These are phyloP conservation scores for Stachybotrys echinatus DNA, from an alignment of 2,329 filamentous ascomycete species.

Conservation along the genomic window DNA sequence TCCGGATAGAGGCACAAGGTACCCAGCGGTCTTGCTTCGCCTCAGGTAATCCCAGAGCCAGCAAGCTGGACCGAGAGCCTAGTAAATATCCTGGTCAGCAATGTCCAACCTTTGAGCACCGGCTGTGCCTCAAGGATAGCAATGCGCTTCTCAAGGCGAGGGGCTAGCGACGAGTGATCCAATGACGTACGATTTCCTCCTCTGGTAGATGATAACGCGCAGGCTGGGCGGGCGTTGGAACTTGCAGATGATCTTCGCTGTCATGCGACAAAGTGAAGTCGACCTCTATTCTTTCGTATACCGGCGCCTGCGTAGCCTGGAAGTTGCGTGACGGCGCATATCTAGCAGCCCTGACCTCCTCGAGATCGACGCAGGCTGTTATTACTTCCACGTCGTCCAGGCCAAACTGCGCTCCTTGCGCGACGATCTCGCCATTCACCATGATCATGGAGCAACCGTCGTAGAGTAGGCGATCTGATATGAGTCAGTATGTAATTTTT, in stretches of 20 bases:
- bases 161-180: too few species aligned
- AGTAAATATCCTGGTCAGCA: constrained; percentile 12
- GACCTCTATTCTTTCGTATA: constrained; percentile 22
- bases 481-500: too few species aligned
- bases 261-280: too few species aligned
- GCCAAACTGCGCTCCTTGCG: constrained; percentile 59
- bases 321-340: constrained; percentile 49
- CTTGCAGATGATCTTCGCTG: too few species aligned
- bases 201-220: not conserved
- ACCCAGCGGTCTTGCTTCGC: constrained; percentile 41
- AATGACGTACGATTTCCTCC: not conserved
- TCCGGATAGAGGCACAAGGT: constrained; percentile 15
- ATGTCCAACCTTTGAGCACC: too few species aligned
- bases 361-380: constrained; percentile 62
- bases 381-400: constrained; percentile 62
- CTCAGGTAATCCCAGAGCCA: constrained; percentile 52
- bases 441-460: constrained; percentile 61
- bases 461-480: too few species aligned
- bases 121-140: too few species aligned
- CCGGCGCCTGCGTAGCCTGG: constrained; percentile 44
- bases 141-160: too few species aligned
- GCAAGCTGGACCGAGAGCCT: constrained; percentile 1
- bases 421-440: constrained; percentile 57
- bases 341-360: constrained; percentile 62
- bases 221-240: too few species aligned